Percentiles rank a stretch among this genome's conserved stretches.
phyloP scores from a whole-genome alignment of 306 rosid genomes.

The Malus sieversii region DNA sequence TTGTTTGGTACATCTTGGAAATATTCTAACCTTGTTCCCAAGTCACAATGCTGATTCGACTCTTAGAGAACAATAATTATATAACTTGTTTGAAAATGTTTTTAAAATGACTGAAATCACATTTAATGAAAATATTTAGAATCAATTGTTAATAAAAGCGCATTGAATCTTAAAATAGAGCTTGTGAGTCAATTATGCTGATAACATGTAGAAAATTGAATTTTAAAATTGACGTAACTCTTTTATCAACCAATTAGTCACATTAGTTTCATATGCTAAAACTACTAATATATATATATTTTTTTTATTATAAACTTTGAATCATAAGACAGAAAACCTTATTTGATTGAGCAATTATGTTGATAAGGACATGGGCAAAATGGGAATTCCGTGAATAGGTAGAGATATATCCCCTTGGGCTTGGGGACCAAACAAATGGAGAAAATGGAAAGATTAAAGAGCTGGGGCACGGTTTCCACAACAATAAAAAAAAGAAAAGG shows the following conservation, averaged over 20 bases:
- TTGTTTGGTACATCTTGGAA: not conserved
- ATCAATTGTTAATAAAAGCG: fast-evolving
- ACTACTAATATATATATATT: no score
- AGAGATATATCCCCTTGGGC: not conserved
- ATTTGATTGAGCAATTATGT: not conserved
- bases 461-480: no score
- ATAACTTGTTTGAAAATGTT: fast-evolving
- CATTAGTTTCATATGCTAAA: no score
- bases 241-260: not conserved
- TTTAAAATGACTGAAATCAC: no score
- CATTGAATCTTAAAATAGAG: no score
- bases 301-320: not conserved
- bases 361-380: slow-evolving; percentile 2
- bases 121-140: no score
- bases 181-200: no score
- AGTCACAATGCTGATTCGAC: not conserved
- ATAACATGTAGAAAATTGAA: not conserved
- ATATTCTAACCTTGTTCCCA: not conserved
- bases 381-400: slow-evolving; percentile 7
- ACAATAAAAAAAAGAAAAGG: no score
- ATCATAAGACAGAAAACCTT: not conserved
- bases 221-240: no score
- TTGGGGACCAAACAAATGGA: slow-evolving; percentile 12
- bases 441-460: not conserved
- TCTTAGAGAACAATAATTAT: not conserved